phyloP scores from a whole-genome alignment of 768 basidiomycete genomes.

The Mycena galopus region DNA sequence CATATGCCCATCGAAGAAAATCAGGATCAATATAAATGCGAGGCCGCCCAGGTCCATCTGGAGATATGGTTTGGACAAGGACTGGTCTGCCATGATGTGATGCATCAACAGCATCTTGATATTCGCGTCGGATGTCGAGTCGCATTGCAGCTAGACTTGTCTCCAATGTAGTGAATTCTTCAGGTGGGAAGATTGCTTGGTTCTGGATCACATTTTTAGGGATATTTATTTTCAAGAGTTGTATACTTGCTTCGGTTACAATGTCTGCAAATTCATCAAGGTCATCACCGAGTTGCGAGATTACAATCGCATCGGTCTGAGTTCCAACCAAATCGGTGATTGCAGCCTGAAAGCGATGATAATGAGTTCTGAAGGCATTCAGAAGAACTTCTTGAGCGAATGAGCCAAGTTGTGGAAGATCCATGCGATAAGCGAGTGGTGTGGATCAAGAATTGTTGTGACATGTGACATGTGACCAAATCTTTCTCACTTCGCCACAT shows the following conservation, averaged over 20 bases:
- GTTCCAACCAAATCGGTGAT: not conserved
- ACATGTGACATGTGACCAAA: not conserved
- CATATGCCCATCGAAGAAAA: too few species aligned
- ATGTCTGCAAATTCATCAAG: not conserved
- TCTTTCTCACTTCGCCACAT: not conserved
- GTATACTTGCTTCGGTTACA: not conserved
- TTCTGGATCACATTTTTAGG: not conserved
- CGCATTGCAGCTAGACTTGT: not conserved
- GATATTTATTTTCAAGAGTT: not conserved
- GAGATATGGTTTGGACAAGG: too few species aligned
- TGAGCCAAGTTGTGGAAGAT: not conserved
- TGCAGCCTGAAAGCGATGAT: not conserved
- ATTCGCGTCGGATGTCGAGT: not conserved
- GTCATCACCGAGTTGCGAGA: not conserved
- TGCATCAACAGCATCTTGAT: too few species aligned
- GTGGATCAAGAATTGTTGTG: not conserved
- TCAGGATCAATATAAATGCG: too few species aligned
- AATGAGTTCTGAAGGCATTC: not conserved
- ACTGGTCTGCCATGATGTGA: too few species aligned
- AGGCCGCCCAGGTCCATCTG: too few species aligned
- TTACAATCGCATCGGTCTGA: not conserved
- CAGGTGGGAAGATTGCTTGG: not conserved
- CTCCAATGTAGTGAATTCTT: not conserved
- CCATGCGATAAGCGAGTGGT: not conserved
- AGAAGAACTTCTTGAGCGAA: not conserved